Percentiles rank a stretch among this genome's conserved stretches.
These are phyloP conservation scores for Lunasporangiospora selenospora DNA, from an alignment of 192 early-diverging fungal genomes.

Conservation along the genomic window DNA sequence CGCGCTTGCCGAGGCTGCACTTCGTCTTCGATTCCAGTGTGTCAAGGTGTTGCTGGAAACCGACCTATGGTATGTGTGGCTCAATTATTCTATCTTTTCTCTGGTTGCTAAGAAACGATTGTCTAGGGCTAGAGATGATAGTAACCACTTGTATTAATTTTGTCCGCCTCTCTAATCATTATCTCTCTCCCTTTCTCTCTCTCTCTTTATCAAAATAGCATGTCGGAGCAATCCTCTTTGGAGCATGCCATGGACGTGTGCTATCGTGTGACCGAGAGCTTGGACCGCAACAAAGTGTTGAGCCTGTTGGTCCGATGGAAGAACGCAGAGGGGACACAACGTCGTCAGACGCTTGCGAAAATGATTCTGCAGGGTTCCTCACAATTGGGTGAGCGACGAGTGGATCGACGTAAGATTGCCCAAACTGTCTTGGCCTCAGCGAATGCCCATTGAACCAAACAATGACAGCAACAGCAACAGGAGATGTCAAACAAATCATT, in stretches of 20 bases:
- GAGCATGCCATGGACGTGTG: conserved; percentile 40
- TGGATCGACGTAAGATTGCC: conserved; percentile 22
- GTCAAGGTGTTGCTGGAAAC: conserved; percentile 44
- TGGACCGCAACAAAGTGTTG: conserved; percentile 28
- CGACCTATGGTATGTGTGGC: conserved; percentile 45
- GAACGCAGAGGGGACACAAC: conserved; percentile 27
- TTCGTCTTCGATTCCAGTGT: conserved; percentile 33
- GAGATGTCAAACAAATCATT: no score
- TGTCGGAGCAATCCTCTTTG: conserved; percentile 32
- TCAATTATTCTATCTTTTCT: no score
- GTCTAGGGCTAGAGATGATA: no score
- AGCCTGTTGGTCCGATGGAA: conserved; percentile 34
- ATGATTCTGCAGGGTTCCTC: conserved; percentile 30
- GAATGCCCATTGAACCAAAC: no score
- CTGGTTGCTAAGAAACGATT: no score
- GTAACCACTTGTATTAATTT: no score
- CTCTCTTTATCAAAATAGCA: conserved; percentile 6
- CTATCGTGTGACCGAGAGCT: conserved; percentile 27
- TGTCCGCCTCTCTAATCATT: no score
- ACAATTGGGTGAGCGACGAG: conserved; percentile 22
- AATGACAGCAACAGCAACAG: no score
- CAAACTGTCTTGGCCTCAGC: conserved; percentile 4
- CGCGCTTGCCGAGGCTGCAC: conserved; percentile 39
- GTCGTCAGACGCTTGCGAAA: conserved; percentile 22
- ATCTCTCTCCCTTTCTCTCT: no score